phyloP scores from a whole-genome alignment of 1,284 basidiomycete genomes.

The Polyporus tsugae region DNA sequence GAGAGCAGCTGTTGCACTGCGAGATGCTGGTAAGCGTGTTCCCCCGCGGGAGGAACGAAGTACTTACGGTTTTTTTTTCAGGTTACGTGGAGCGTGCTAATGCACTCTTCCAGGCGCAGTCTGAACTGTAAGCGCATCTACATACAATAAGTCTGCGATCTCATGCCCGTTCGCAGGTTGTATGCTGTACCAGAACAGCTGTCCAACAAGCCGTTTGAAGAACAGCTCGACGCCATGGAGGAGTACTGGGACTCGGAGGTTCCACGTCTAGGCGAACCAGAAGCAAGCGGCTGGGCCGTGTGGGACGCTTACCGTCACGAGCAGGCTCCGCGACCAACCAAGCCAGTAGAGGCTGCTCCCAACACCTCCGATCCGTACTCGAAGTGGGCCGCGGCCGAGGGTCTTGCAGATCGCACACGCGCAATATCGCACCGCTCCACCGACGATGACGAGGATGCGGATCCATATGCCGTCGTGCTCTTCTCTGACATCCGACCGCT shows the following conservation, averaged over 20 bases:
- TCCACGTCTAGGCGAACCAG: conserved; percentile 68
- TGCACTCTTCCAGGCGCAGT: conserved; percentile 80
- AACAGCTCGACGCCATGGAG: conserved; percentile 65
- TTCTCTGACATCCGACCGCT: conserved; percentile 83
- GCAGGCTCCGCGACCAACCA: conserved; percentile 30
- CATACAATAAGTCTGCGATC: neutral
- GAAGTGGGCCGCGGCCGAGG: conserved; percentile 75
- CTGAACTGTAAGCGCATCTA: conserved; percentile 66
- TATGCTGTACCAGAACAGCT: conserved; percentile 61
- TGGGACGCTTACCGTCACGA: conserved; percentile 60
- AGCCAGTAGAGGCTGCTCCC: conserved; percentile 29
- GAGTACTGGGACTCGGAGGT: conserved; percentile 82
- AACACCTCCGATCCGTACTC: conserved; percentile 65
- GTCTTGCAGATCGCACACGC: conserved; percentile 51
- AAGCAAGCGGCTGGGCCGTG: conserved; percentile 66
- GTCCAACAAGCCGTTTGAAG: conserved; percentile 50
- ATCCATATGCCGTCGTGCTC: conserved; percentile 83
- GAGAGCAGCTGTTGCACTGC: conserved; percentile 72
- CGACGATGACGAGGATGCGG: conserved; percentile 65
- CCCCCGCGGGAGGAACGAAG: neutral
- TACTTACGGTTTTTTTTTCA: conserved; percentile 22
- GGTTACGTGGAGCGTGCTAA: conserved; percentile 66
- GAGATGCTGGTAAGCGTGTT: conserved; percentile 73
- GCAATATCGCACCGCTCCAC: conserved; percentile 66
- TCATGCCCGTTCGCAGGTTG: conserved; percentile 47